Conservation (phyloP, 495 filamentous ascomycete genomes). For the Penicillium samsonianum region DNA sequence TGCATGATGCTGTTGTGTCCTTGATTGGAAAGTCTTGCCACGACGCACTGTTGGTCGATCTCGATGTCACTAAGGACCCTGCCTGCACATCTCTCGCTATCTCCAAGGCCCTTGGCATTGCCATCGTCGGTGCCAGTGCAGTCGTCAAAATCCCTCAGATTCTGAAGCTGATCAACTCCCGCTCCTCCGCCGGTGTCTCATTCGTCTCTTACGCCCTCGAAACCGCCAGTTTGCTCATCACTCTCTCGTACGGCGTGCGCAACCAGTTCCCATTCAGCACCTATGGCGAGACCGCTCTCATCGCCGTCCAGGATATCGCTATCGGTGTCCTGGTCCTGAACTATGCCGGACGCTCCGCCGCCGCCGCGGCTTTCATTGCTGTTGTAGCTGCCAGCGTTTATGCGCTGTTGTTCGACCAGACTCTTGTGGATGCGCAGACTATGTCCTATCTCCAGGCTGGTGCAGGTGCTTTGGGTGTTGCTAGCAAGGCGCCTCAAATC, state of each 20-base stretch:
- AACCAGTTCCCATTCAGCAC: constrained; percentile 93
- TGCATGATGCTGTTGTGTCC: constrained; percentile 71
- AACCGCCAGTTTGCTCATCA: constrained; percentile 79
- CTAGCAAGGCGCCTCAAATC: constrained; percentile 93
- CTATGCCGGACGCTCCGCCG: constrained; percentile 65
- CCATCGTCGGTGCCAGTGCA: constrained; percentile 82
- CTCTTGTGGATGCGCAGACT: constrained; percentile 64
- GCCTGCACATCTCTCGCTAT: constrained; percentile 83
- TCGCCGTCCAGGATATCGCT: constrained; percentile 86
- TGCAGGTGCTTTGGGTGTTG: constrained; percentile 77
- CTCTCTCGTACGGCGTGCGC: constrained; percentile 84
- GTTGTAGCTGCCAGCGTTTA: constrained; percentile 66
- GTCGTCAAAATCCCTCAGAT: constrained; percentile 97
- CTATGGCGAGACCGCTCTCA: constrained; percentile 90
- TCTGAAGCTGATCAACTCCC: constrained; percentile 78
- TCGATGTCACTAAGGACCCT: constrained; percentile 67
- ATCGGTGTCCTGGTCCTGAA: constrained; percentile 82
- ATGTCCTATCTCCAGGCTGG: constrained; percentile 80
- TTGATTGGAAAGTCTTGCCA: constrained; percentile 86
- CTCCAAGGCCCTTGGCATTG: constrained; percentile 89
- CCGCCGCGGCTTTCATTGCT: constrained; percentile 71
- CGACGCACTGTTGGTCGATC: constrained; percentile 73
- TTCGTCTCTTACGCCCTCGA: constrained; percentile 92
- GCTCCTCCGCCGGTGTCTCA: constrained; percentile 77
- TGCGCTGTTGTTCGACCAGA: constrained; percentile 65